Percentiles rank a stretch among this genome's conserved stretches.
phyloP scores from a whole-genome alignment of 2,329 filamentous ascomycete genomes.

The Diplodia seriata region DNA sequence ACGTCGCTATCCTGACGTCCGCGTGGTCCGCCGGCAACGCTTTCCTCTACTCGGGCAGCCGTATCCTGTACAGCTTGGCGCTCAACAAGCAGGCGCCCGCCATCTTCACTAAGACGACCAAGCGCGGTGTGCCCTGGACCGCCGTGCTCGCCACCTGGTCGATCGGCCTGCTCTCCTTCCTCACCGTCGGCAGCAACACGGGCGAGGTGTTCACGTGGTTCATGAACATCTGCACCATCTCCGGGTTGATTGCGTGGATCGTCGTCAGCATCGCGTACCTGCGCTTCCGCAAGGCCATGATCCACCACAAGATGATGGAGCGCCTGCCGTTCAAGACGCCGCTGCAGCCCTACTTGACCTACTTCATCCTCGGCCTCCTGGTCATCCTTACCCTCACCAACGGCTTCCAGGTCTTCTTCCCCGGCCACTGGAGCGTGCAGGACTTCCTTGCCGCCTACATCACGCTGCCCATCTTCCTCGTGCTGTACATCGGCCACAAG shows the following conservation, averaged over 20 bases:
- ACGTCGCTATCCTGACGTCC: conserved; percentile 39
- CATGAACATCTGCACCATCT: conserved; percentile 69
- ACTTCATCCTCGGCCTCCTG: not conserved
- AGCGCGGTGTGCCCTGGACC: conserved; percentile 73
- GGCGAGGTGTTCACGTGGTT: conserved; percentile 70
- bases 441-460: conserved; percentile 36
- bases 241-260: conserved; percentile 63
- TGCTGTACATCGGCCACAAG: conserved; percentile 47
- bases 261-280: conserved; percentile 62
- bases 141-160: conserved; percentile 62
- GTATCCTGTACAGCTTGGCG: conserved; percentile 40
- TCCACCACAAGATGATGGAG: conserved; percentile 54
- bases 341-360: conserved; percentile 14
- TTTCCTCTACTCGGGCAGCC: conserved; percentile 40
- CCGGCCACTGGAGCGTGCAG: not conserved
- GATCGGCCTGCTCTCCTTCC: conserved; percentile 53
- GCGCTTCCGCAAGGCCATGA: conserved; percentile 60
- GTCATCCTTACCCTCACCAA: not conserved
- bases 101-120: conserved; percentile 53
- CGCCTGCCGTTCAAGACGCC: not conserved
- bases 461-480: conserved; percentile 45
- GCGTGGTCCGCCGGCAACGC: conserved; percentile 42
- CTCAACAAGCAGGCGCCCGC: conserved; percentile 38
- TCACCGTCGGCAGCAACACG: conserved; percentile 56
- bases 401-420: conserved; percentile 13